Evolutionary conservation across 495 filamentous ascomycete genomes (phyloP), one percentile per base, ranked within the genome.

Genomic region (Pyrenopolyporus hunteri): DNA sequence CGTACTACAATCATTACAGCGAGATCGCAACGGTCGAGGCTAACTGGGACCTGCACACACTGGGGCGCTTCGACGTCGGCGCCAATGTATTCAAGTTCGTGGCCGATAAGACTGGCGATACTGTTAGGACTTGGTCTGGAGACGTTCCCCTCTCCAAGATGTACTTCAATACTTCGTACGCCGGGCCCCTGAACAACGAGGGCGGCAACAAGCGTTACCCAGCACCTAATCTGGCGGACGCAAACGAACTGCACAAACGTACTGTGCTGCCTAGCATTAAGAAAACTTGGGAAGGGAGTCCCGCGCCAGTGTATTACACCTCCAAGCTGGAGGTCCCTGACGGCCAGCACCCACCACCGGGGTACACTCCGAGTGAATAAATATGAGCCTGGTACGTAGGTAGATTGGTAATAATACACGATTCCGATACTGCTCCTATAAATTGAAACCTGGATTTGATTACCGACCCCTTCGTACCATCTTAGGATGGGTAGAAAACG

Each of bases 1-100:
- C 77, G 42, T 90, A 84, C 78, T 91, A 91, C 74, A 85, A 79
- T 66, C 88, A 90, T 75, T 90, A 88, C 79, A 87, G 83, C 29
- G 76, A 82, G 51, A 80, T 92, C 56, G 76, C 87, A 7, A 85
- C 86, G 14, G 78, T 86, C 16, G 75, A 80, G 20, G 84, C 83
- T 6, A 91, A 91, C 78, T 87, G 78, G 78, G 67, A 70, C 44
- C 71, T 78, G 6, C 70, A 71, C 58, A 75, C 74, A 10, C 70
- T 78, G 1, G 76, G 76, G 2, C 80, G 82, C 45, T 83, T 73
- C 39, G 82, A 83, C 46, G 79, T 81, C 26, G 81, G 77, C 37
- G 81, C 81, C 31, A 84, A 85, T 68, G 81, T 85, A 25, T 78
- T 80, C 61, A 67, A 70, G 32, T 50, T 74, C n/a, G 79, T 80